Conservation (phyloP, 176 grass and related monocot species). For the Olyra latifolia region DNA sequence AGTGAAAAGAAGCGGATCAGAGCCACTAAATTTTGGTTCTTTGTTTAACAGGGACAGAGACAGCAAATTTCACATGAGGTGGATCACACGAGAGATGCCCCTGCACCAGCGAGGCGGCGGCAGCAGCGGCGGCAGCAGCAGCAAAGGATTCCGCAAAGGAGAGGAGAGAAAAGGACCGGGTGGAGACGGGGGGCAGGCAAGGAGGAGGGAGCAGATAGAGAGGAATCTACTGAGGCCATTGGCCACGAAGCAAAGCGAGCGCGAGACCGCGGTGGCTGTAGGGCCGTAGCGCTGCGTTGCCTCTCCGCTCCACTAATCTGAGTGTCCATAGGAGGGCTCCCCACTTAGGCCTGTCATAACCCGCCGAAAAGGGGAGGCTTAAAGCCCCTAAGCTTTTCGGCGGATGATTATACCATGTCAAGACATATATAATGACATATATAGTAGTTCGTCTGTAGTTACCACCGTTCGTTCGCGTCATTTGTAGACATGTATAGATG, state of each 20-base stretch:
- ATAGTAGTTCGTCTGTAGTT: too few relatives aligned
- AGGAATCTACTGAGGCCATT: constrained; percentile 68
- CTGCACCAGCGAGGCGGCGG: background rate
- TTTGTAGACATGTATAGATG: too few relatives aligned
- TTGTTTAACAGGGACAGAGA: background rate
- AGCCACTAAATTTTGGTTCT: background rate
- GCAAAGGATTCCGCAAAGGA: too few relatives aligned
- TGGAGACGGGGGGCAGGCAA: background rate
- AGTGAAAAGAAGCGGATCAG: background rate
- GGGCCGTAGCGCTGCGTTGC: constrained; percentile 31
- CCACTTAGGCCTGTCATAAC: background rate
- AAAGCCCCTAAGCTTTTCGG: constrained; percentile 51
- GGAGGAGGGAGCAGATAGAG: constrained; percentile 40
- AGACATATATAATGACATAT: too few relatives aligned
- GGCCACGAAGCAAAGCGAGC: constrained; percentile 45
- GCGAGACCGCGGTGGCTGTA: constrained; percentile 8
- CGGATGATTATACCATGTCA: background rate
- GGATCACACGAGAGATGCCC: constrained; percentile 7
- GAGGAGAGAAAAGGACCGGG: background rate
- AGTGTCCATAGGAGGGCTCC: constrained; percentile 29
- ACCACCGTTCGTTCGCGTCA: too few relatives aligned
- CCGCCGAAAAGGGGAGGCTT: background rate
- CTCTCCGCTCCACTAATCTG: constrained; percentile 46
- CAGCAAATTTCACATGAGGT: constrained; percentile 27
- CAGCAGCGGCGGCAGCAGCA: background rate